Conservation (phyloP, 2,329 filamentous ascomycete species). For the Colletotrichum costaricense region DNA sequence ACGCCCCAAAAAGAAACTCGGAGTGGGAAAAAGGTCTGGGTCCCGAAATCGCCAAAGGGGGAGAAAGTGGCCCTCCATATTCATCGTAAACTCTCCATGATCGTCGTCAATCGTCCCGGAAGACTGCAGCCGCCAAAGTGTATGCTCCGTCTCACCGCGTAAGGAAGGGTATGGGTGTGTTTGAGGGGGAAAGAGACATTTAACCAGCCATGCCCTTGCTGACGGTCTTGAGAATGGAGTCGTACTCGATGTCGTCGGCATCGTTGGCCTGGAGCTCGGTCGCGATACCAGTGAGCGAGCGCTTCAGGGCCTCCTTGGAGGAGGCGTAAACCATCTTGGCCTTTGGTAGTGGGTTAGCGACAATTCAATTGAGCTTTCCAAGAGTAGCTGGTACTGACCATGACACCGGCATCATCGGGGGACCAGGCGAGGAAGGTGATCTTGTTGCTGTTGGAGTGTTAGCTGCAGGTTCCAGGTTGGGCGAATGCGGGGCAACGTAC, state of each 20-base stretch:
- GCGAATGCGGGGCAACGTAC: conserved; percentile 52
- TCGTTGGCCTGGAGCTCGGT: conserved; percentile 88
- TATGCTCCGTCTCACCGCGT: conserved; percentile 36
- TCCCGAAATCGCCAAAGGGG: conserved; percentile 30
- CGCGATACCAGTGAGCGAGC: conserved; percentile 79
- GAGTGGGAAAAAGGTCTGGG: conserved; percentile 29
- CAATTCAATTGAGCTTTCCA: not conserved
- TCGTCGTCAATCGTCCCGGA: conserved; percentile 39
- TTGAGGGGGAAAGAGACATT: conserved; percentile 35
- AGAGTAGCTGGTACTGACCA: conserved; percentile 65
- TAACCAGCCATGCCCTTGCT: conserved; percentile 70
- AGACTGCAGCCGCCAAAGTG: conserved; percentile 39
- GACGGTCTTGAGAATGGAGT: conserved; percentile 74
- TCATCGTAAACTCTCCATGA: conserved; percentile 41
- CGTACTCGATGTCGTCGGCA: conserved; percentile 82
- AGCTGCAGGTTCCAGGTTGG: conserved; percentile 15
- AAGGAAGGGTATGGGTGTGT: conserved; percentile 25
- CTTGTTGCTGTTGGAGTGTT: conserved; percentile 69
- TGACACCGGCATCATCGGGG: conserved; percentile 82
- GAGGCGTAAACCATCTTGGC: conserved; percentile 92
- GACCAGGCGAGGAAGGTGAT: conserved; percentile 84
- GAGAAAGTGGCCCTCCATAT: conserved; percentile 38
- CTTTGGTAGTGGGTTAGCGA: conserved; percentile 53
- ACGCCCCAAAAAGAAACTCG: conserved; percentile 41
- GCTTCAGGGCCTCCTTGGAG: conserved; percentile 88